Conservation (phyloP, 2,329 filamentous ascomycete species). For the Sarocladium strictum region DNA sequence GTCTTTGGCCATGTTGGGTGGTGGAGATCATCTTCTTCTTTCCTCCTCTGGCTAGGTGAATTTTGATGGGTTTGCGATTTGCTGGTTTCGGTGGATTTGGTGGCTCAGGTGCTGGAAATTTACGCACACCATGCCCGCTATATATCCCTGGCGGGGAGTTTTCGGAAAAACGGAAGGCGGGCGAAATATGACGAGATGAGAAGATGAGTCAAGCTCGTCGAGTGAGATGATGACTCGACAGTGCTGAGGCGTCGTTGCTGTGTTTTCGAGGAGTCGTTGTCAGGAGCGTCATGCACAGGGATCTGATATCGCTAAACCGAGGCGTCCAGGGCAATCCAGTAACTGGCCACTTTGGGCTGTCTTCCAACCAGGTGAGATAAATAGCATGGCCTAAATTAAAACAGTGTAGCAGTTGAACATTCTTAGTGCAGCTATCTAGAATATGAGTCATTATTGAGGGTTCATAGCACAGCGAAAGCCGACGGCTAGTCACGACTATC, state of each 20-base stretch:
- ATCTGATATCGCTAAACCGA: not conserved
- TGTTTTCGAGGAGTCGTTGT: constrained; percentile 12
- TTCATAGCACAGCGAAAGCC: too few relatives aligned
- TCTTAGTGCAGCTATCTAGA: too few relatives aligned
- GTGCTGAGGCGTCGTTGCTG: not conserved
- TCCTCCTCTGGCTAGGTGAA: not conserved
- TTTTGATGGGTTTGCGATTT: not conserved
- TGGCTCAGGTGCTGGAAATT: too few relatives aligned
- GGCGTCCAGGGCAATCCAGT: not conserved
- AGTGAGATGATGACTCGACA: not conserved
- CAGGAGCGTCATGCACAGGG: not conserved
- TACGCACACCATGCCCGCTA: not conserved
- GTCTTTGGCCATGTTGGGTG: constrained; percentile 18
- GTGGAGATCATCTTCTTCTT: not conserved
- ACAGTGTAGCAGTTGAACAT: too few relatives aligned
- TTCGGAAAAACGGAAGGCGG: too few relatives aligned
- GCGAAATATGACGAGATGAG: too few relatives aligned
- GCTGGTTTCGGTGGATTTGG: not conserved
- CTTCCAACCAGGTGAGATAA: too few relatives aligned
- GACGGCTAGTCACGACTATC: too few relatives aligned
- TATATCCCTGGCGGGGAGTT: too few relatives aligned
- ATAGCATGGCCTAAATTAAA: too few relatives aligned
- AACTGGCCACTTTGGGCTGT: too few relatives aligned
- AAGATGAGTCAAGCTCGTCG: not conserved
- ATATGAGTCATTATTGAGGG: too few relatives aligned